Percentiles rank a stretch among this genome's conserved stretches.
phyloP scores from a whole-genome alignment of 2,329 filamentous ascomycete species.

The Penicillium sp. region DNA sequence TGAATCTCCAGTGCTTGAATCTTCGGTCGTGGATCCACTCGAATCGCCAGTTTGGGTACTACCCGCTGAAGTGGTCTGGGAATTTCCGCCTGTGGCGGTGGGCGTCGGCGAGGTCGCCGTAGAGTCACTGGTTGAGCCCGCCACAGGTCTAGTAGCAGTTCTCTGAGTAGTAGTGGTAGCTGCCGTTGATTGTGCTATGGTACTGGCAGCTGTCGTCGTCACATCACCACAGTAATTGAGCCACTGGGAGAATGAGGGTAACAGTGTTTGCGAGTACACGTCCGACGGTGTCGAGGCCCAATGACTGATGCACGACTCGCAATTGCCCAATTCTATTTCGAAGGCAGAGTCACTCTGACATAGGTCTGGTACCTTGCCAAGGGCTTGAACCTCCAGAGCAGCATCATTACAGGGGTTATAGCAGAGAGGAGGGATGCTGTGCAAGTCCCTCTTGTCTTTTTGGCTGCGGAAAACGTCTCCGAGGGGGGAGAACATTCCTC shows the following conservation, averaged over 20 bases:
- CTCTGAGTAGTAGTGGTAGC: conserved; percentile 3
- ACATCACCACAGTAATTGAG: conserved; percentile 25
- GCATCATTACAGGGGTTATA: conserved; percentile 20
- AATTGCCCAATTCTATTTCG: conserved; percentile 14
- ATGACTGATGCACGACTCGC: conserved; percentile 16
- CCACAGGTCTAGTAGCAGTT: background rate
- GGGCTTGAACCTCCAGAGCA: conserved; percentile 8
- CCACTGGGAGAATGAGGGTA: conserved; percentile 26
- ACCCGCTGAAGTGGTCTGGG: background rate
- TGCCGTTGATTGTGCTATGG: background rate
- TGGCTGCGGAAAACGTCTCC: background rate
- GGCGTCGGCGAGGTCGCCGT: background rate
- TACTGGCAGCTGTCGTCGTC: conserved; percentile 10
- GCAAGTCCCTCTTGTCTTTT: conserved; percentile 9
- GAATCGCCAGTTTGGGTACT: conserved; percentile 2
- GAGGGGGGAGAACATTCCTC: background rate
- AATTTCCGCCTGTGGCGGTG: background rate
- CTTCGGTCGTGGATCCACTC: background rate
- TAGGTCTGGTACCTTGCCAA: conserved; percentile 17
- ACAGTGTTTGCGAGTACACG: conserved; percentile 15
- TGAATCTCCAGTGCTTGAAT: background rate
- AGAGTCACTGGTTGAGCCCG: background rate
- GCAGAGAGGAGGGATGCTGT: conserved; percentile 17
- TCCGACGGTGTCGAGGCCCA: conserved; percentile 13
- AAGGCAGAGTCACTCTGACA: conserved; percentile 24